These are phyloP conservation scores for Cercophora scortea DNA, from an alignment of 495 filamentous ascomycete species.

Conservation along the genomic window DNA sequence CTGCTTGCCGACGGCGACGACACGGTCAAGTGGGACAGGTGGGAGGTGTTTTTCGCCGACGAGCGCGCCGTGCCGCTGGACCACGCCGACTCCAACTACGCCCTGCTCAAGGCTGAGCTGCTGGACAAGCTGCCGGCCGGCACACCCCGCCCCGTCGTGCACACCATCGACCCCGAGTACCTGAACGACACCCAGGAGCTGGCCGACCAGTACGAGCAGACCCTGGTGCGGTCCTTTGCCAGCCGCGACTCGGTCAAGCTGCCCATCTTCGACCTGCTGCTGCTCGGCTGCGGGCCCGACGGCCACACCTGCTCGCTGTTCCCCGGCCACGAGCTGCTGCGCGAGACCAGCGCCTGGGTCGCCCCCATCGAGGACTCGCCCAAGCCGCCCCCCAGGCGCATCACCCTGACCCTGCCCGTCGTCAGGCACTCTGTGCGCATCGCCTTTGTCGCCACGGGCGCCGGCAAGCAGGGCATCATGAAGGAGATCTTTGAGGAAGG, in stretches of 20 bases:
- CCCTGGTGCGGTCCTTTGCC: slow-evolving; percentile 75
- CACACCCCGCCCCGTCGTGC: slow-evolving; percentile 58
- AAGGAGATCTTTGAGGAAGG: slow-evolving; percentile 78
- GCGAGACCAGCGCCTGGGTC: slow-evolving; percentile 89
- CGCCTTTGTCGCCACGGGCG: slow-evolving; percentile 87
- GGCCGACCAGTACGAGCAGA: slow-evolving; percentile 87
- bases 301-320: slow-evolving; percentile 97
- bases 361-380: slow-evolving; percentile 84
- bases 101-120: slow-evolving; percentile 74
- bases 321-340: slow-evolving; percentile 77
- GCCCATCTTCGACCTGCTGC: slow-evolving; percentile 87
- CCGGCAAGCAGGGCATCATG: slow-evolving; percentile 80
- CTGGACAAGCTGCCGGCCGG: slow-evolving; percentile 74
- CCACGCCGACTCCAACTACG: slow-evolving; percentile 91
- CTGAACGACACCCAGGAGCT: slow-evolving; percentile 83
- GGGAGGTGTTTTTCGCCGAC: slow-evolving; percentile 98
- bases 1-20: slow-evolving; percentile 58
- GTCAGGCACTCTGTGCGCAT: slow-evolving; percentile 75
- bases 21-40: slow-evolving; percentile 69
- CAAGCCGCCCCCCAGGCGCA: slow-evolving; percentile 84
- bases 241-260: slow-evolving; percentile 80
- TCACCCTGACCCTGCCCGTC: slow-evolving; percentile 87
- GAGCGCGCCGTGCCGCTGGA: slow-evolving; percentile 90
- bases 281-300: slow-evolving; percentile 90
- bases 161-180: slow-evolving; percentile 64